Conservation (phyloP, 2,329 filamentous ascomycete species). For the Alternaria sp. region DNA sequence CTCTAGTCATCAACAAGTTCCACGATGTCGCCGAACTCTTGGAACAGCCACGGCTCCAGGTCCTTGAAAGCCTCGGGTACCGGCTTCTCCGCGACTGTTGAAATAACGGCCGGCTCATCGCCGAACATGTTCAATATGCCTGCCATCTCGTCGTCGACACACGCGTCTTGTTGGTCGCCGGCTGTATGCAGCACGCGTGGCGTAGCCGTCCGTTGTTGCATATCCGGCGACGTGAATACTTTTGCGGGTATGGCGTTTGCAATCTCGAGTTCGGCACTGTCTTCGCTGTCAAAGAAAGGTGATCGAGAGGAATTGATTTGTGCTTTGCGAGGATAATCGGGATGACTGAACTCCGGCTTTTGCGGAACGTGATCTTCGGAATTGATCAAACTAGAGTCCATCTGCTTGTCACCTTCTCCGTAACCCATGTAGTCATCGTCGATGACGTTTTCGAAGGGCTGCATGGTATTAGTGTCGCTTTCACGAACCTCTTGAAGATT, state of each 20-base stretch:
- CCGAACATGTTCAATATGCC: not conserved
- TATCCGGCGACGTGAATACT: not conserved
- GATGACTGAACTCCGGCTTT: not conserved
- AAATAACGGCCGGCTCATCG: not conserved
- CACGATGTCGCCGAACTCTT: conserved; percentile 50
- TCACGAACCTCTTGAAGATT: conserved; percentile 13
- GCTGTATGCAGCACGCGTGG: not conserved
- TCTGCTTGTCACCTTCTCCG: conserved; percentile 9
- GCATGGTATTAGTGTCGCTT: not conserved
- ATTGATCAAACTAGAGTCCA: not conserved
- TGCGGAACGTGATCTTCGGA: not conserved
- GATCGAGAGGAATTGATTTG: not conserved
- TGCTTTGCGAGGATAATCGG: not conserved
- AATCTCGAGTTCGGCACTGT: not conserved
- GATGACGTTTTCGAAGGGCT: not conserved
- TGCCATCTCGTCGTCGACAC: not conserved
- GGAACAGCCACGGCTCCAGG: conserved; percentile 47
- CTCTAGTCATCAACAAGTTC: conserved; percentile 41
- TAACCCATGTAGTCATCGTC: conserved; percentile 6
- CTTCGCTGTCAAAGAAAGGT: not conserved
- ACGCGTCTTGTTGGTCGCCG: not conserved
- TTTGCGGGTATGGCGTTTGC: not conserved
- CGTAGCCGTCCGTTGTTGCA: not conserved
- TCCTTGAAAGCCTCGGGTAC: conserved; percentile 37
- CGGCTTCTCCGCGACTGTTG: conserved; percentile 1